Evolutionary conservation across 371 early-diverging fungal species (phyloP).

Genomic region (Fennellomyces sp.): DNA sequence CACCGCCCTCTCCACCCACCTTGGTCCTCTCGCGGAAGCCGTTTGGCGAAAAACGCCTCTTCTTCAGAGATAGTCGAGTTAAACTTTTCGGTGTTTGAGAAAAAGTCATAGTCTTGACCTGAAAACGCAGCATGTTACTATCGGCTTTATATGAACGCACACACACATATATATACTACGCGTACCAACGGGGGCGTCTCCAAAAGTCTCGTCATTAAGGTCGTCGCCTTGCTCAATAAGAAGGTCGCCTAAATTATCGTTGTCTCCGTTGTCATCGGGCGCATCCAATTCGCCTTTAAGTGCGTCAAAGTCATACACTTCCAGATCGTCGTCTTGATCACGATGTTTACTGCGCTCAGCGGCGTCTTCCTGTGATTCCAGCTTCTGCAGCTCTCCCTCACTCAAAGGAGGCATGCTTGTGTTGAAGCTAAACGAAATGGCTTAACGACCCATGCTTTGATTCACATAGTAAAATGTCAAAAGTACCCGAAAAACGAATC

Average conservation of each 20-base stretch:
- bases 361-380: conserved; percentile 31
- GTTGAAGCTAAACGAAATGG: conserved; percentile 64
- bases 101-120: conserved; percentile 72
- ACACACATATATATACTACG: neutral
- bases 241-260: conserved; percentile 52
- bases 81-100: conserved; percentile 60
- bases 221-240: conserved; percentile 80
- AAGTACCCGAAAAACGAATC: conserved; percentile 3
- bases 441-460: too few relatives aligned
- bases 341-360: conserved; percentile 16
- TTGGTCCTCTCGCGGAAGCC: conserved; percentile 20
- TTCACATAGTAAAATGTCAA: neutral
- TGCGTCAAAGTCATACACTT: conserved; percentile 49
- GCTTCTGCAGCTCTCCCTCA: conserved; percentile 42
- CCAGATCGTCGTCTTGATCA: conserved; percentile 24
- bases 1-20: neutral
- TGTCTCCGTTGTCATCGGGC: conserved; percentile 41
- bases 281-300: conserved; percentile 38
- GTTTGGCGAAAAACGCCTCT: conserved; percentile 57
- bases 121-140: too few relatives aligned
- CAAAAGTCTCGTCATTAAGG: conserved; percentile 89
- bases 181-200: conserved; percentile 59
- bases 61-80: conserved; percentile 54
- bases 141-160: neutral
- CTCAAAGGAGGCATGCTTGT: conserved; percentile 62